Percentiles rank a stretch among this genome's conserved stretches.
Evolutionary conservation across 2,329 filamentous ascomycete species (phyloP).

Genomic region (Leptodontidium sp.): DNA sequence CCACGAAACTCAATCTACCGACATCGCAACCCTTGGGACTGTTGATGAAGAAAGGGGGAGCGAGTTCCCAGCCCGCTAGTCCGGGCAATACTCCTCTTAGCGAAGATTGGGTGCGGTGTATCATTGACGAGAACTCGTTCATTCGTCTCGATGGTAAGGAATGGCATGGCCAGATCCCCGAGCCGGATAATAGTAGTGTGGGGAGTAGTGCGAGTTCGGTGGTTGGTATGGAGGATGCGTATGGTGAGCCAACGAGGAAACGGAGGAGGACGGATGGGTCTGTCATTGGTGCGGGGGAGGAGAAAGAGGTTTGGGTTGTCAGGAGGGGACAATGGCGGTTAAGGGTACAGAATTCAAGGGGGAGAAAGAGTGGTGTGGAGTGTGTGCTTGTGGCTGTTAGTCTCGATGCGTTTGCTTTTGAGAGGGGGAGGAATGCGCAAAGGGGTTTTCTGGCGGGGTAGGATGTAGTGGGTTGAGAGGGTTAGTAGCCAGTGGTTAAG

Average conservation of each 20-base stretch:
- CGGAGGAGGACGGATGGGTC: constrained; percentile 32
- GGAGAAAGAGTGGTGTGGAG: constrained; percentile 66
- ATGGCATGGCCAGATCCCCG: constrained; percentile 54
- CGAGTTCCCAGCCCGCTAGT: constrained; percentile 66
- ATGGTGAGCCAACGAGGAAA: constrained; percentile 28
- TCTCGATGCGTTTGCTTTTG: constrained; percentile 73
- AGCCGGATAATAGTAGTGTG: constrained; percentile 19
- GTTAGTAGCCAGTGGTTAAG: not conserved
- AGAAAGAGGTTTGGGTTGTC: constrained; percentile 62
- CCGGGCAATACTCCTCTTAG: constrained; percentile 75
- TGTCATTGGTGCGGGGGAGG: constrained; percentile 30
- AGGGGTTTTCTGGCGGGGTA: constrained; percentile 65
- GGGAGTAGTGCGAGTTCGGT: constrained; percentile 26
- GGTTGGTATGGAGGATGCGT: constrained; percentile 15
- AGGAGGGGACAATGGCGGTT: constrained; percentile 76
- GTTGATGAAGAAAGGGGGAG: constrained; percentile 71
- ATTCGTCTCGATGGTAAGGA: constrained; percentile 65
- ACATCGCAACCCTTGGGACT: constrained; percentile 68
- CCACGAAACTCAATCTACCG: constrained; percentile 78
- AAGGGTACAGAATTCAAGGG: constrained; percentile 62
- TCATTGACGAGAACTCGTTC: constrained; percentile 66
- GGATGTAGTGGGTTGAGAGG: not conserved
- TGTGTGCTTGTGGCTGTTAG: constrained; percentile 80
- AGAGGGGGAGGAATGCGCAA: constrained; percentile 70
- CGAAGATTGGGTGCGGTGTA: constrained; percentile 73